Conservation (phyloP, 176 grass and related monocot genomes). For the Musa schizocarpa region DNA sequence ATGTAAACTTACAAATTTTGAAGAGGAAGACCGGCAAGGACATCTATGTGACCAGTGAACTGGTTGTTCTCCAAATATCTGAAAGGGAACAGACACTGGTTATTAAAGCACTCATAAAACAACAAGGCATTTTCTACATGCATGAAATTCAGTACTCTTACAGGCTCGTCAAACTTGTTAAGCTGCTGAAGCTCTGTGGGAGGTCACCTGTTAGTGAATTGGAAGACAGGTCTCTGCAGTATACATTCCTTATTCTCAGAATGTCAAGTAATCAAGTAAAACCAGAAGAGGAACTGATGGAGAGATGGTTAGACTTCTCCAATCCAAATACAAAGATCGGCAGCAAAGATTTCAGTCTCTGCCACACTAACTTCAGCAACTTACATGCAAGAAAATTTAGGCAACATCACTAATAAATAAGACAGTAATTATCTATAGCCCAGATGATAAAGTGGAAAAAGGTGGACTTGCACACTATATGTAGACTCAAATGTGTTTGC, state of each 20-base stretch:
- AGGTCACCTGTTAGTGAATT: constrained; percentile 54
- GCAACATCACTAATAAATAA: neutral
- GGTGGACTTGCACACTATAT: neutral
- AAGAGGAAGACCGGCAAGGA: constrained; percentile 63
- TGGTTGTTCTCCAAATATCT: constrained; percentile 86
- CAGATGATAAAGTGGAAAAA: neutral
- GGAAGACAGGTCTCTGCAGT: constrained; percentile 65
- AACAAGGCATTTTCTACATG: neutral
- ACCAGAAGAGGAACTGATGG: neutral
- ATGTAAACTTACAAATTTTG: constrained; percentile 53
- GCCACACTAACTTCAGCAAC: neutral
- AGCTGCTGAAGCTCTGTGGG: constrained; percentile 51
- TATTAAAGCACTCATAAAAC: neutral
- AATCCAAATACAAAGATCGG: neutral
- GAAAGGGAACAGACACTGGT: neutral
- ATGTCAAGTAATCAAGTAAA: neutral
- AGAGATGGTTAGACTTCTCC: neutral
- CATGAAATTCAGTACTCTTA: constrained; percentile 27
- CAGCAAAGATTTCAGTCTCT: neutral
- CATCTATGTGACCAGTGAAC: constrained; percentile 55
- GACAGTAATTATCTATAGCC: neutral
- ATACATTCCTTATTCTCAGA: constrained; percentile 2
- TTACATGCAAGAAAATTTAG: neutral
- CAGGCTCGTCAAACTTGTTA: constrained; percentile 67
- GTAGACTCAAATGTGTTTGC: neutral